phyloP scores from a whole-genome alignment of 192 early-diverging fungal species.

The Kappamyces sp. region DNA sequence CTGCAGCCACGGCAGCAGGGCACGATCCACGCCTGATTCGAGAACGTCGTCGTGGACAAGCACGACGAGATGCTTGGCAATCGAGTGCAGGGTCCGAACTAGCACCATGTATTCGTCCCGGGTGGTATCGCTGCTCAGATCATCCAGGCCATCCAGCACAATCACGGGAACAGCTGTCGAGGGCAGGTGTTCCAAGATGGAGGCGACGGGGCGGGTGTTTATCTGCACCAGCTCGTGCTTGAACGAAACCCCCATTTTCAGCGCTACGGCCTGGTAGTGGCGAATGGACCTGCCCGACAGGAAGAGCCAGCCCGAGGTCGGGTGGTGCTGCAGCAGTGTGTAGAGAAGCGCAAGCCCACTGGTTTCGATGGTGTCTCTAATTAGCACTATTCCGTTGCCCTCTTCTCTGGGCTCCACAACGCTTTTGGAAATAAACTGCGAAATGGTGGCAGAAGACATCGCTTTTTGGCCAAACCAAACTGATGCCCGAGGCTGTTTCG shows the following conservation, averaged over 20 bases:
- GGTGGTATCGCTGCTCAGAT: background rate
- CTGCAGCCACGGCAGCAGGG: background rate
- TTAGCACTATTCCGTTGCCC: background rate
- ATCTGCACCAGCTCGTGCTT: background rate
- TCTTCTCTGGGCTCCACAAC: no score
- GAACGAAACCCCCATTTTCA: background rate
- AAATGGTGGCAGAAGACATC: background rate
- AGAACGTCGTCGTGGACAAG: no score
- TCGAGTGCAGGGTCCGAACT: no score
- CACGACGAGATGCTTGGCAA: no score
- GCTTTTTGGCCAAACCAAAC: no score
- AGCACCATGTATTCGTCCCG: no score
- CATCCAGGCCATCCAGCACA: background rate
- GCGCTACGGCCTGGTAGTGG: conserved; percentile 9
- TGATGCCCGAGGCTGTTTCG: conserved; percentile 25
- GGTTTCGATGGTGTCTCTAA: conserved; percentile 4
- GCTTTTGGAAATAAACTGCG: no score
- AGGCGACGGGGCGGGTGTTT: no score
- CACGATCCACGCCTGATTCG: no score
- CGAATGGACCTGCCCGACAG: background rate
- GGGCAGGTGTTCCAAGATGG: background rate
- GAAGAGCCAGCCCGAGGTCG: background rate
- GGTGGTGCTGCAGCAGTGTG: background rate
- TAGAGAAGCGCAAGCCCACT: conserved; percentile 3
- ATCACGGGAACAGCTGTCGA: background rate